Percentiles rank a stretch among this genome's conserved stretches.
These are phyloP conservation scores for Metarhizium robertsii DNA, from an alignment of 2,329 filamentous ascomycete species.

Conservation along the genomic window DNA sequence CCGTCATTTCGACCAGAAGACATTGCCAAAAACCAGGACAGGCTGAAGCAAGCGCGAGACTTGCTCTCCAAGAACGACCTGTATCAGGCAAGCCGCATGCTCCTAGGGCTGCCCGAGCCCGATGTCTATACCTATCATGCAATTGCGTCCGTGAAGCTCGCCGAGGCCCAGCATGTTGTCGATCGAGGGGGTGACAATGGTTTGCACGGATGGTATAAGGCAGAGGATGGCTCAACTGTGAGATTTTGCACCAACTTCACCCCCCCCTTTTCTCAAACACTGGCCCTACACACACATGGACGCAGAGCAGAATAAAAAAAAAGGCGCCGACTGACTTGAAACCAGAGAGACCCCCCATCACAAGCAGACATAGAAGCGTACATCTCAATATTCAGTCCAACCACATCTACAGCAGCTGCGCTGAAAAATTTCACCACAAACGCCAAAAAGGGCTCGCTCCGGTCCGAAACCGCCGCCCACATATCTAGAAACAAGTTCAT, in stretches of 20 bases:
- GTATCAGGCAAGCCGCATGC: conserved; percentile 31
- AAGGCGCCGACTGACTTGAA: neutral
- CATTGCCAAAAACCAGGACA: conserved; percentile 27
- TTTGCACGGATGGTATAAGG: conserved; percentile 40
- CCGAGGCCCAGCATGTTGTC: conserved; percentile 38
- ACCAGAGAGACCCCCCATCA: conserved; percentile 37
- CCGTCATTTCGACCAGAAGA: conserved; percentile 32
- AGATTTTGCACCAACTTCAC: conserved; percentile 5
- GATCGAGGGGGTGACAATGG: conserved; percentile 33
- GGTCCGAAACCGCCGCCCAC: conserved; percentile 45
- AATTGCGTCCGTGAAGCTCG: conserved; percentile 37
- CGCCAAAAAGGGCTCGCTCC: conserved; percentile 53
- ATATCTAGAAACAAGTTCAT: conserved; percentile 44
- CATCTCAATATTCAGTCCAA: conserved; percentile 54
- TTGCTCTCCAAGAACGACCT: conserved; percentile 35
- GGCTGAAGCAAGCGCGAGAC: conserved; percentile 26
- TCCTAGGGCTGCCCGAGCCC: conserved; percentile 33
- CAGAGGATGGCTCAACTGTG: conserved; percentile 24
- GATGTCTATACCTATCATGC: conserved; percentile 44
- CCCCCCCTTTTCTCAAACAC: neutral
- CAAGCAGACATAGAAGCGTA: conserved; percentile 56
- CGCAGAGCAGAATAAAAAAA: neutral
- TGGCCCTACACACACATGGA: too few species aligned
- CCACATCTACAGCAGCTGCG: conserved; percentile 49
- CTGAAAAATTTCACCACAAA: conserved; percentile 56